A percentile compares a stretch with the other conserved stretches of the same genome.
These are phyloP conservation scores for Fallopia convolvulus DNA, from an alignment of 148 eudicot species.

Conservation along the genomic window DNA sequence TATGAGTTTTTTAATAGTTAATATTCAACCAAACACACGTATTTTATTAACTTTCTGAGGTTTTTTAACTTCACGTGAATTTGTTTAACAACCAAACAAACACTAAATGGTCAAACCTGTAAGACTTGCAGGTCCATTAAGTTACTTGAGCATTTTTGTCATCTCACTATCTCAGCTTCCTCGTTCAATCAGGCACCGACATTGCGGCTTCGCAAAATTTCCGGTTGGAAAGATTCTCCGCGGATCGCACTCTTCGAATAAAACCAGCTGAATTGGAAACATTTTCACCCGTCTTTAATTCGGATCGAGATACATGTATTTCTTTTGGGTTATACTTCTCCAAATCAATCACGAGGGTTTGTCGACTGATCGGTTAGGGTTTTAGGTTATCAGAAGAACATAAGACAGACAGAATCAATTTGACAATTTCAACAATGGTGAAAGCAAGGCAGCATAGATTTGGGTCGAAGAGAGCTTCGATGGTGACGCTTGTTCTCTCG, in stretches of 20 bases:
- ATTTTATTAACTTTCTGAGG: no score
- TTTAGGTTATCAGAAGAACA: neutral
- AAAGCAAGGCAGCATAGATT: slow-evolving; percentile 31
- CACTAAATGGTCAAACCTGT: neutral
- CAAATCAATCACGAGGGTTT: neutral
- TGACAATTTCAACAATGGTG: slow-evolving; percentile 28
- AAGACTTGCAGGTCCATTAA: neutral
- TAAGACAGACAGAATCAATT: neutral
- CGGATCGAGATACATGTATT: neutral
- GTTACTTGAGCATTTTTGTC: neutral
- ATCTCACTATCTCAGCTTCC: neutral
- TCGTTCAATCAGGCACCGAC: neutral
- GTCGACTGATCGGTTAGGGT: slow-evolving; percentile 4
- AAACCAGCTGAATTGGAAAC: neutral
- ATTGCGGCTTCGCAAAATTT: neutral
- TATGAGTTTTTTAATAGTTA: no score
- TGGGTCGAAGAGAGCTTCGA: slow-evolving; percentile 49
- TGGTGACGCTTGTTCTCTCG: slow-evolving; percentile 45
- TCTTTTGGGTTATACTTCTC: neutral
- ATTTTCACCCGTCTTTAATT: neutral
- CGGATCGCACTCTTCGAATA: neutral
- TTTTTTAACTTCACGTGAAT: no score
- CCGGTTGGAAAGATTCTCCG: neutral
- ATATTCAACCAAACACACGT: no score
- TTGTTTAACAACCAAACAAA: no score